Evolutionary conservation across 129 eudicot species (phyloP).

Genomic region (Arctium minus): DNA sequence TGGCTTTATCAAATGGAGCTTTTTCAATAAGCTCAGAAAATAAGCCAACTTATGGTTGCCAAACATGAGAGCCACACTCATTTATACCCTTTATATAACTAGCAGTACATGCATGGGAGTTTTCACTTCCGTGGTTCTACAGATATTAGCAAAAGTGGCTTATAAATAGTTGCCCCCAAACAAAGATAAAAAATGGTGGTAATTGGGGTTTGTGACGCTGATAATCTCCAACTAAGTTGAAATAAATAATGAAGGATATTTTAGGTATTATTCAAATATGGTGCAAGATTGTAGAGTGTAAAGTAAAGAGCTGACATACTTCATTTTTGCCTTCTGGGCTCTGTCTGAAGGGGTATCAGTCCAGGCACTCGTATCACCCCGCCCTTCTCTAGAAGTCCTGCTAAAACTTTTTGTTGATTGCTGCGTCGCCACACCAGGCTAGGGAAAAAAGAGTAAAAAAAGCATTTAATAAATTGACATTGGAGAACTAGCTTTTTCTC

Average conservation of each 20-base stretch:
- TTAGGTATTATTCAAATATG: constrained; percentile 1
- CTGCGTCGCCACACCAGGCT: constrained; percentile 83
- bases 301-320: constrained; percentile 38
- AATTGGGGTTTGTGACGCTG: not conserved
- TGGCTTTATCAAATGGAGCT: not conserved
- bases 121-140: not conserved
- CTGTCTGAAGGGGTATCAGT: constrained; percentile 90
- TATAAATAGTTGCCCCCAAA: not conserved
- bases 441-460: not conserved
- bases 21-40: not conserved
- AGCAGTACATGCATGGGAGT: not conserved
- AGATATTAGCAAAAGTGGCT: not conserved
- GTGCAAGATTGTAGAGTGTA: not conserved
- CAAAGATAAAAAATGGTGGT: not conserved
- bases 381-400: constrained; percentile 78
- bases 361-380: constrained; percentile 98
- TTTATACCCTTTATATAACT: not conserved
- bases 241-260: not conserved
- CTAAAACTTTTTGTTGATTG: constrained; percentile 71
- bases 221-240: not conserved
- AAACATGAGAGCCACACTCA: not conserved
- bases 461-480: not conserved
- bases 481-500: not conserved
- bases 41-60: not conserved
- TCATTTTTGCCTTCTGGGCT: constrained; percentile 92